Base-by-base conservation (phyloP, 495 filamentous ascomycete genomes). In the Xylona heveae region DNA sequence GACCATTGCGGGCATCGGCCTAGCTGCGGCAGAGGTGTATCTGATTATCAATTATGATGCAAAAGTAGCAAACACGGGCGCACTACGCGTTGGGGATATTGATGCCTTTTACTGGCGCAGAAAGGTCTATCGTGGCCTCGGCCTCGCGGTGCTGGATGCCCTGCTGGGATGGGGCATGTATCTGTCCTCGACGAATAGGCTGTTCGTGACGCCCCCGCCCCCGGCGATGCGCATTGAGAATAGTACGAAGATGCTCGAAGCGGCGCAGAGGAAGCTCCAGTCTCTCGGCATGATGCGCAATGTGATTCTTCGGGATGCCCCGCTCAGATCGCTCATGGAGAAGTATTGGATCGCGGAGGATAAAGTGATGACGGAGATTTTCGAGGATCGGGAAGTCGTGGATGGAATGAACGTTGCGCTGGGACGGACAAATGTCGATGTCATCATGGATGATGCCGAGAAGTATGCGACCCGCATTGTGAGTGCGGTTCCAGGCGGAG, bases 161-260 rank as follows among this genome's bases (percentile, higher is more conserved):
- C n/a, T 61, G 4, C 49, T 80, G 1, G 74, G 68, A 0, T 46
- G 46, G 9, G 48, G 75, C 4, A 51, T 93, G 9, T 93, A 73
- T 51, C 56, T 83, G 9, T 66, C 73, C 0, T 64, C 68, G 15
- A 93, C 88, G 13, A 76, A 84, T 42, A 67, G 85, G 9, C 59
- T 61, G 45, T 66, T 72, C 40, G 61, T 62, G 32, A 46, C 49
- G n/a, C 64, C 63, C 19, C 53, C 59, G 2, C 48, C 52, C 7
- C 44, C 57, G n/a, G 53, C 49, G 5, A 66, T 72, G 17, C 49
- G 55, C 10, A 44, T 71, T 19, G 49, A 57, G 19, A 38, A 44
- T 5, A 52, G 52, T 12, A 41, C 61, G 33, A 40, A 50, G 28
- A 39, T 52, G 31, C 35, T 71, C 28, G 61, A 58, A 12, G 53